Evolutionary conservation across 2,329 filamentous ascomycete species (phyloP).

Genomic region (Aureobasidium leucospermi): DNA sequence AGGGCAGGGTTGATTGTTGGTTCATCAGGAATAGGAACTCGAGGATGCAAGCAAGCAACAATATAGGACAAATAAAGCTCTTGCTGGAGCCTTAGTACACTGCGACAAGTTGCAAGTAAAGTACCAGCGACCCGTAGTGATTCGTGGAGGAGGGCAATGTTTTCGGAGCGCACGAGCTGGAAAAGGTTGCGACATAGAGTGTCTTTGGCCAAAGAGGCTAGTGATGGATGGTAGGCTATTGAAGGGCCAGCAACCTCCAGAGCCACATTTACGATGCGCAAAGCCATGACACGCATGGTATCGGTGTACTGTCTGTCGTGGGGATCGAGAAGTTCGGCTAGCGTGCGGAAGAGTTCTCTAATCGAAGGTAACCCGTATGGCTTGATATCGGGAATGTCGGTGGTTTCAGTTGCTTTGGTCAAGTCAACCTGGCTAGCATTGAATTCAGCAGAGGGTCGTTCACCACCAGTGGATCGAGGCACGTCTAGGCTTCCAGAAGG

Average conservation of each 20-base stretch:
- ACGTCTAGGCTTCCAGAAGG: conserved; percentile 16
- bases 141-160: conserved; percentile 89
- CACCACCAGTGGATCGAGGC: not conserved
- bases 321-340: conserved; percentile 89
- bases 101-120: conserved; percentile 79
- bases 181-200: conserved; percentile 90
- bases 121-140: conserved; percentile 89
- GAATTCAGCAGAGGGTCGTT: conserved; percentile 15
- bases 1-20: conserved; percentile 82
- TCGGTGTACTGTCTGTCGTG: conserved; percentile 90
- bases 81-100: conserved; percentile 89
- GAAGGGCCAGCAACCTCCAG: conserved; percentile 93
- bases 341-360: conserved; percentile 82
- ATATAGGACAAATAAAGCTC: conserved; percentile 93
- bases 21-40: conserved; percentile 89
- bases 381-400: conserved; percentile 53
- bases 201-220: conserved; percentile 84
- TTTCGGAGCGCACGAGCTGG: conserved; percentile 91
- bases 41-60: conserved; percentile 85
- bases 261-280: conserved; percentile 94
- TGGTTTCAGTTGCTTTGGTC: conserved; percentile 32
- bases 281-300: conserved; percentile 91
- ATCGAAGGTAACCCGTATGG: conserved; percentile 95
- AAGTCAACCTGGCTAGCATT: conserved; percentile 38
- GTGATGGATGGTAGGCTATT: conserved; percentile 82